Percentiles rank a stretch among this genome's conserved stretches.
Conservation (phyloP, 768 basidiomycete genomes). For the Phanerodontia chrysosporium region DNA sequence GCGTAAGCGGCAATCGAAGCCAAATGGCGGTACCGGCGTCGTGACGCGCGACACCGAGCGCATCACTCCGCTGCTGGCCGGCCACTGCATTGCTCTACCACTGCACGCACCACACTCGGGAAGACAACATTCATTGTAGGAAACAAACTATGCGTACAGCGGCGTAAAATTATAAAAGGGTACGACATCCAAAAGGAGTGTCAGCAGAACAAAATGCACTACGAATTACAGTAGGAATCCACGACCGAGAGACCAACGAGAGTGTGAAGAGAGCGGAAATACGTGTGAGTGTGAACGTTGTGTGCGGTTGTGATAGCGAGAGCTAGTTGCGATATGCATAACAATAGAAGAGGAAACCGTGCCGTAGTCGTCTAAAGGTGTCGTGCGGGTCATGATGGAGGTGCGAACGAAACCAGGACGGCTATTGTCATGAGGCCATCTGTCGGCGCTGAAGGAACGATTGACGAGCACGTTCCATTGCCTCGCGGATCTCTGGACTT, state of each 20-base stretch:
- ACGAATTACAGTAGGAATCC: not conserved
- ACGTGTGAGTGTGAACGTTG: not conserved
- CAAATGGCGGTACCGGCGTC: not conserved
- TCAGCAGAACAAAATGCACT: not conserved
- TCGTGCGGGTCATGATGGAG: not conserved
- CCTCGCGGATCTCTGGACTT: slow-evolving; percentile 64
- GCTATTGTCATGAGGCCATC: not conserved
- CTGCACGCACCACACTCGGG: no score
- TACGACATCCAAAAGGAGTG: not conserved
- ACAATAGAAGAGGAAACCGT: not conserved
- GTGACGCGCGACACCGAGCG: not conserved
- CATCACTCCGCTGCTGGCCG: not conserved
- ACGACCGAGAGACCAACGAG: not conserved
- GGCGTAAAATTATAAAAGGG: not conserved
- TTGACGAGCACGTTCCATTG: slow-evolving; percentile 66
- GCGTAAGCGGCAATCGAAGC: not conserved
- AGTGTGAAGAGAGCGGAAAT: not conserved
- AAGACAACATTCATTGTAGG: not conserved
- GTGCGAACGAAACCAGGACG: not conserved
- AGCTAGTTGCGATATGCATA: not conserved
- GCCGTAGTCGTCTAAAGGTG: not conserved
- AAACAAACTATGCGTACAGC: slow-evolving; percentile 1
- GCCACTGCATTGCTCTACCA: no score
- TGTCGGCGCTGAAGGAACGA: slow-evolving; percentile 19
- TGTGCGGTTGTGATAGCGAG: not conserved